phyloP scores from a whole-genome alignment of 1,284 basidiomycete genomes.

The Coniferiporia sulphurascens region DNA sequence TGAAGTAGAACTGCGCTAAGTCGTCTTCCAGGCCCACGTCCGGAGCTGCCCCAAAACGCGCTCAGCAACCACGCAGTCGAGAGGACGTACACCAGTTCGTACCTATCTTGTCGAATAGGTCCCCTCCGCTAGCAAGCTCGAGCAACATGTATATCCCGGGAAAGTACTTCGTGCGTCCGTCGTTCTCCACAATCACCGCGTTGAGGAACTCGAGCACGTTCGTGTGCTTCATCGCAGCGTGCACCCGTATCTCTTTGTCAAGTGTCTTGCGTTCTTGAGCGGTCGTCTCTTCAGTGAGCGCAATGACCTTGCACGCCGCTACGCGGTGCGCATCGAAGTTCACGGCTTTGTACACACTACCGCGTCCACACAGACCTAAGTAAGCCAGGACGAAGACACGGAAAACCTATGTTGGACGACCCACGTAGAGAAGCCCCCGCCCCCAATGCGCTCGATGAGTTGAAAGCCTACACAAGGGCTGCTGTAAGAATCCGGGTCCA shows the following conservation, averaged over 20 bases:
- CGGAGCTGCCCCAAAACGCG: slow-evolving; percentile 49
- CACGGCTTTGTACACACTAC: slow-evolving; percentile 78
- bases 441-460: slow-evolving; percentile 72
- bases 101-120: slow-evolving; percentile 99
- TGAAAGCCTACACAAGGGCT: slow-evolving; percentile 48
- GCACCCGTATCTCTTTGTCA: slow-evolving; percentile 93
- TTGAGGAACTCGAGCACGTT: slow-evolving; percentile 86
- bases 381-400: background rate
- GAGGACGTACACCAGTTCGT: slow-evolving; percentile 19
- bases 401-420: slow-evolving; percentile 21
- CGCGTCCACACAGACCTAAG: background rate
- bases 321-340: slow-evolving; percentile 60
- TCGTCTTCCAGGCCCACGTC: slow-evolving; percentile 88
- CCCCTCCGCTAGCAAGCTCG: slow-evolving; percentile 90
- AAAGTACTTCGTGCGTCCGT: slow-evolving; percentile 52
- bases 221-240: slow-evolving; percentile 74
- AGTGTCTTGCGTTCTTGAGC: slow-evolving; percentile 70
- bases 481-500: background rate
- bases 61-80: background rate
- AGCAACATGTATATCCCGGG: slow-evolving; percentile 91
- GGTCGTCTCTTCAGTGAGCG: slow-evolving; percentile 54
- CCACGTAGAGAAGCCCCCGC: slow-evolving; percentile 81
- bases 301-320: slow-evolving; percentile 84
- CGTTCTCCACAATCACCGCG: slow-evolving; percentile 69
- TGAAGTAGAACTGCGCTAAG: slow-evolving; percentile 88